Evolutionary conservation across 1,284 basidiomycete species (phyloP), one percentile per base, ranked within the genome.

Genomic region (Trametes sp.): DNA sequence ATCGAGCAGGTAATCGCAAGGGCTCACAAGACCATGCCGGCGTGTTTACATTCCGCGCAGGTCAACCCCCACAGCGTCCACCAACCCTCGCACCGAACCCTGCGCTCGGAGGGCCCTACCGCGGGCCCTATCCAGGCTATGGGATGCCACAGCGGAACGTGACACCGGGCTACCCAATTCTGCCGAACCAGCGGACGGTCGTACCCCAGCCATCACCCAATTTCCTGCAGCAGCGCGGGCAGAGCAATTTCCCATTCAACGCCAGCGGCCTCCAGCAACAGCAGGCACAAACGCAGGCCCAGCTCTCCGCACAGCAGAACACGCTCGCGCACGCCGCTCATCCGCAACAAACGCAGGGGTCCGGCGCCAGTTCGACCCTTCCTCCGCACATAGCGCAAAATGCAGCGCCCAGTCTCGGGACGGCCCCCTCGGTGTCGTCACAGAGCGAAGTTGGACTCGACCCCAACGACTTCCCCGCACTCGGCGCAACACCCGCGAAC

Each of bases 381-480:
- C 83, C 81, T 19, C 84, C 82, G 31, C 85, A 88, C 73, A 76
- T 87, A 60, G 74, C 80, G 62, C 86, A 85, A 69, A 82, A 77
- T 61, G 71, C 83, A 59, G 78, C 84, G n/a, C 75, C 79, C 29
- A 76, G 71, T 62, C 68, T 79, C 54, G 78, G 79, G 49, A 82
- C 76, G 48, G 82, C 84, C 33, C 84, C 85, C 41, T 85, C 86
- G 42, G 83, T 81, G 58, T 86, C 87, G 54, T 87, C 87, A n/a
- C 78, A 85, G 33, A 87, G 83, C 71, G 91, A 92, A 71, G 85
- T 88, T 60, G 89, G 87, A n/a, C 84, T 94, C 55, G 92, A 94
- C 80, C 91, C 87, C 36, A 94, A 90, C 72, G 92, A 94, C 76
- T 94, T 94, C 71, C 92, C 92, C 13, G 92, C 91, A 28, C 83